Percentiles rank a stretch among this genome's conserved stretches.
phyloP scores from a whole-genome alignment of 176 grass and related monocot species.

The Coix lacrymajobi region DNA sequence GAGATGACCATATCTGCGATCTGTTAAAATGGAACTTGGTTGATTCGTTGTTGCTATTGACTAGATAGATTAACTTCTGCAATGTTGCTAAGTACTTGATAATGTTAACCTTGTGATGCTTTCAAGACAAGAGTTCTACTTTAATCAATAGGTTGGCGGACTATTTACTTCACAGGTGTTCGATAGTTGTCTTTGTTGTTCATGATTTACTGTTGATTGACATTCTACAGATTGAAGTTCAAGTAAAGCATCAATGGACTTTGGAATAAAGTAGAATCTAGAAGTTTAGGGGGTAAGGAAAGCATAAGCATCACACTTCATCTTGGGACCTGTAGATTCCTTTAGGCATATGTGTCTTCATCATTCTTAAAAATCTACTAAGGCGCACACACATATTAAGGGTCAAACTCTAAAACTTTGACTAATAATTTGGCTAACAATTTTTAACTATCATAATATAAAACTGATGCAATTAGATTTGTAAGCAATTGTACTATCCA shows the following conservation, averaged over 20 bases:
- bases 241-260: conserved; percentile 22
- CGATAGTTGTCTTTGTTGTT: neutral
- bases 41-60: conserved; percentile 3
- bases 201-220: neutral
- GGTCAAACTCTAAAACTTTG: no score
- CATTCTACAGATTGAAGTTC: neutral
- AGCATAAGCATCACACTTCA: conserved; percentile 12
- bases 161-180: neutral
- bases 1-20: neutral
- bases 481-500: no score
- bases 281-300: conserved; percentile 7
- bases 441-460: no score
- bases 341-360: neutral
- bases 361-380: no score
- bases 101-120: neutral
- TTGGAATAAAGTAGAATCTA: conserved; percentile 16
- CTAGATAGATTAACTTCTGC: neutral
- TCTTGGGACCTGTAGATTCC: conserved; percentile 1
- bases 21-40: neutral
- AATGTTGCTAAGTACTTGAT: neutral
- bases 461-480: no score
- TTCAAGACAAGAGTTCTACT: neutral
- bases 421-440: no score
- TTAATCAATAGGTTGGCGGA: neutral
- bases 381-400: no score